A percentile compares a stretch with the other conserved stretches of the same genome.
These are phyloP conservation scores for Termitomyces sp. DNA, from an alignment of 768 basidiomycete genomes.

Conservation along the genomic window DNA sequence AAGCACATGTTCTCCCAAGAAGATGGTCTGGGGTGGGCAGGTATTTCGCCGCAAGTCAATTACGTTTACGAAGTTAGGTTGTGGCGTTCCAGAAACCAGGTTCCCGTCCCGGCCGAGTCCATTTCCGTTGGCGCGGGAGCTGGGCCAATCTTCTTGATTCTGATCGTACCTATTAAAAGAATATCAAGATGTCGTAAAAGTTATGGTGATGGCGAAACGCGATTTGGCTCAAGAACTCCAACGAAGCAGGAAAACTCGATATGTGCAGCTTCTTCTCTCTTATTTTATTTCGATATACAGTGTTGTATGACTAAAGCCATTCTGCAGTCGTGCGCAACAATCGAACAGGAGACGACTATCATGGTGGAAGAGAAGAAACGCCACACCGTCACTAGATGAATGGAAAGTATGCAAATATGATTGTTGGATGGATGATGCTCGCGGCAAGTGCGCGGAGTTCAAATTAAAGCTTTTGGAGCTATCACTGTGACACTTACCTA, in stretches of 20 bases:
- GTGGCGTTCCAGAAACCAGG: constrained; percentile 2
- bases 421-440: neutral
- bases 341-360: too few species aligned
- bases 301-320: neutral
- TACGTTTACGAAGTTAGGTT: neutral
- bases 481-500: neutral
- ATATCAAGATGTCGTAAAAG: neutral
- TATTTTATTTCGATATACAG: neutral
- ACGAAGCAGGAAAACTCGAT: neutral
- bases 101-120: neutral
- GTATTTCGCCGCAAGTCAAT: neutral
- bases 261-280: neutral
- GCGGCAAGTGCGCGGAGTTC: constrained; percentile 3
- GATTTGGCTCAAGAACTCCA: neutral
- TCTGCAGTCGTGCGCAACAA: neutral
- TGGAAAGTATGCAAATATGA: neutral
- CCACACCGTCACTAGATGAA: neutral
- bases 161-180: neutral
- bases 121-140: neutral
- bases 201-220: neutral
- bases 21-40: neutral
- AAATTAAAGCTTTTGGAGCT: neutral
- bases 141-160: neutral
- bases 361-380: neutral
- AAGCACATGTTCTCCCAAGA: neutral